These are phyloP conservation scores for Stephania cephalantha DNA, from an alignment of 164 flowering plant genomes.

Conservation along the genomic window DNA sequence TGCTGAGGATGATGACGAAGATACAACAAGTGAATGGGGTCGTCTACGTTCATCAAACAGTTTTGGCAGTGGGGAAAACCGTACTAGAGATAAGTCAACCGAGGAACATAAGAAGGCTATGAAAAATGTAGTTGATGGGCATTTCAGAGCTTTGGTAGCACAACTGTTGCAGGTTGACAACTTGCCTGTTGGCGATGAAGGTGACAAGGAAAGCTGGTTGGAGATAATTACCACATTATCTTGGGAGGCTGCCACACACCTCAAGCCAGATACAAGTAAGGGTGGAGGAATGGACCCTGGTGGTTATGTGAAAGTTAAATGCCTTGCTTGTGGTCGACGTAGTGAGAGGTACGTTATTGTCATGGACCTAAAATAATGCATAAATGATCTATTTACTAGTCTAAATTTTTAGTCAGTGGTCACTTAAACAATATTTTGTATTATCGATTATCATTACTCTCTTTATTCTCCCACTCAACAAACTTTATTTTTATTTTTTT, in stretches of 20 bases:
- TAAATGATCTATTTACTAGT: not conserved
- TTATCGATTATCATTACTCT: not conserved
- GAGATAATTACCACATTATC: conserved; percentile 86
- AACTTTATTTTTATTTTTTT: too few relatives aligned
- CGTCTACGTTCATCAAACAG: conserved; percentile 56
- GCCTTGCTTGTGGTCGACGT: conserved; percentile 82
- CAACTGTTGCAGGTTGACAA: conserved; percentile 92
- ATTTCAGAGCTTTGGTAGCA: conserved; percentile 91
- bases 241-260: conserved; percentile 92
- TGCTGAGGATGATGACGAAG: conserved; percentile 73
- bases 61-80: conserved; percentile 78
- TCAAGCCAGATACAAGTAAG: conserved; percentile 92
- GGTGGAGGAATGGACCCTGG: conserved; percentile 99
- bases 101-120: conserved; percentile 83
- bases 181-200: conserved; percentile 52
- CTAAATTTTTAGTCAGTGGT: not conserved
- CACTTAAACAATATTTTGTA: too few relatives aligned
- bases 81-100: conserved; percentile 54
- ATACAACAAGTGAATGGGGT: conserved; percentile 82
- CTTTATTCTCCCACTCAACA: not conserved
- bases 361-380: not conserved
- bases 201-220: conserved; percentile 72
- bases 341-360: conserved; percentile 54
- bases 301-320: conserved; percentile 94
- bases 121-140: conserved; percentile 93